Base-by-base conservation (phyloP, 202 grass and related monocot genomes). In the Schoenoplectus triqueter region DNA sequence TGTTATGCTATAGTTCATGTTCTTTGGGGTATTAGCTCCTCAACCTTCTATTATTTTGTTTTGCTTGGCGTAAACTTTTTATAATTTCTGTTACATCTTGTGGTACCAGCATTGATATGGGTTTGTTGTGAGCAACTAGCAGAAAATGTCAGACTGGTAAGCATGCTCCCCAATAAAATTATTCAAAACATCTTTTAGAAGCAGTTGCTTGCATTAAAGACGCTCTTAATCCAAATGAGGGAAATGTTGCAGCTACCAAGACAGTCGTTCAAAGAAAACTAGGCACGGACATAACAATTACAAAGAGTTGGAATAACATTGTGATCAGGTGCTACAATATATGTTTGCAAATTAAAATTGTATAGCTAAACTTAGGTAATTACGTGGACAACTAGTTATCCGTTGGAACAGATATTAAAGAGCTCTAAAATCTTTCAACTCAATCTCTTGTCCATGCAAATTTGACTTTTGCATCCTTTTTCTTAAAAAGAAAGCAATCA, bases 311-410 rank as follows among this genome's bases (percentile, higher is more conserved):
- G 19, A 65, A 65, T 31, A 31, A 8, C 6, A 18, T 10, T 48
- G 13, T 70, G 67, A 56, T 69, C 72, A 76, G 49, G 72, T 76
- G 72, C 4, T 31, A n/a, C 45, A 31, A n/a, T 76, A 56, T 76
- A 56, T 77, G 73, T 77, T 14, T 31, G 49, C 73, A 77, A 77
- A 77, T 77, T 56, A 56, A 55, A 77, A 55, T 77, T 77, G 51
- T 15, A 2, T 20, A 40, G 20, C n/a, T 41, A 7, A 41, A 56
- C 72, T 54, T 52, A n/a, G 7, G 21, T 15, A 55, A 52, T 54
- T 20, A 76, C 20, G 1, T 6, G 50, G 21, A 76, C n/a, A 75
- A 39, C 17, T 17, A 49, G 19, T 39, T 10, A 3, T 10, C 69
- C 66, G 6, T n/a, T 17, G 50, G 46, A 73, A 50, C 3, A 73